These are phyloP conservation scores for Sporormia fimetaria DNA, from an alignment of 495 filamentous ascomycete genomes.

Conservation along the genomic window DNA sequence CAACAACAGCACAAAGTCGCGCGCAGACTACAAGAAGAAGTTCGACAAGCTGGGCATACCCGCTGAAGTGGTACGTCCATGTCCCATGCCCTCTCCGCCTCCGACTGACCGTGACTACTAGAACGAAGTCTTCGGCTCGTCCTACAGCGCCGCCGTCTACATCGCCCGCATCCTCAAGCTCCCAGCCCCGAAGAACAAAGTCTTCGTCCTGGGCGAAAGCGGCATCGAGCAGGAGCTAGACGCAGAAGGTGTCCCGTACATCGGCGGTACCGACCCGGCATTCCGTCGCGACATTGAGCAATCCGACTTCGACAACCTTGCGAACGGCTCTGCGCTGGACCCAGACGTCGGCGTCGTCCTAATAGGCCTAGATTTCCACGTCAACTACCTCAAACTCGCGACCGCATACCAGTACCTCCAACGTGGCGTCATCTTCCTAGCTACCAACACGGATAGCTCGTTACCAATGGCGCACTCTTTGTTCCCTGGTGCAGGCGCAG, in stretches of 20 bases:
- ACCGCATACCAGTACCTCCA: slow-evolving; percentile 76
- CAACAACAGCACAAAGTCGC: slow-evolving; percentile 97
- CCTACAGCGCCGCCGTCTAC: slow-evolving; percentile 91
- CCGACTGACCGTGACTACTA: slow-evolving; percentile 24
- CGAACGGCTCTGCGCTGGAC: slow-evolving; percentile 65
- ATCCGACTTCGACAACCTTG: slow-evolving; percentile 65
- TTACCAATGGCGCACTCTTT: slow-evolving; percentile 67
- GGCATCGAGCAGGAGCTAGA: slow-evolving; percentile 84
- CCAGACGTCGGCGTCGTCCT: slow-evolving; percentile 83
- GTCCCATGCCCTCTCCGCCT: background rate
- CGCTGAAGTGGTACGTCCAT: slow-evolving; percentile 43
- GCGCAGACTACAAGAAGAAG: slow-evolving; percentile 83
- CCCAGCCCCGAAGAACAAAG: slow-evolving; percentile 67
- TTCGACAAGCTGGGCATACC: slow-evolving; percentile 74
- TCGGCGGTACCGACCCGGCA: slow-evolving; percentile 79
- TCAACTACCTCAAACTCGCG: slow-evolving; percentile 86
- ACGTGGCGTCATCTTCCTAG: slow-evolving; percentile 77
- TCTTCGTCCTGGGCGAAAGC: slow-evolving; percentile 82
- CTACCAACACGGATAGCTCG: slow-evolving; percentile 84
- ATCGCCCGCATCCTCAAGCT: slow-evolving; percentile 84
- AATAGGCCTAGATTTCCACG: slow-evolving; percentile 77
- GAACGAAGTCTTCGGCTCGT: slow-evolving; percentile 93
- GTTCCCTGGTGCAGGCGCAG: slow-evolving; percentile 84
- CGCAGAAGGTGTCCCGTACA: slow-evolving; percentile 62
- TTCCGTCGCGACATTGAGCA: slow-evolving; percentile 64